phyloP scores from a whole-genome alignment of 2,329 filamentous ascomycete species.

The Penicillium sp. region DNA sequence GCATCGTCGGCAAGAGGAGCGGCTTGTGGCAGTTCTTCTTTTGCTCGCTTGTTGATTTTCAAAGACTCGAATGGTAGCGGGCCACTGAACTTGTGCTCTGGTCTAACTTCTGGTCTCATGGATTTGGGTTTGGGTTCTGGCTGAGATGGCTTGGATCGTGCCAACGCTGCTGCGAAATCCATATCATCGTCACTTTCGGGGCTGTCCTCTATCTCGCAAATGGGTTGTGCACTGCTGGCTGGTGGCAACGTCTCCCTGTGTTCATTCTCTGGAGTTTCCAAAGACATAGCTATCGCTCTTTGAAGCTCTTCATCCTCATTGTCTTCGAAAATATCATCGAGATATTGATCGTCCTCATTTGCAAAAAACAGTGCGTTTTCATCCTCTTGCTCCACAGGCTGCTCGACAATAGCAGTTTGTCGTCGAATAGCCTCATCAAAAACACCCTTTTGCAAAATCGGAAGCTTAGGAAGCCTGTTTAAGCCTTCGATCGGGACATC shows the following conservation, averaged over 20 bases:
- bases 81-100: conserved; percentile 64
- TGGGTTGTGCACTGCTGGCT: conserved; percentile 26
- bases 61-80: conserved; percentile 84
- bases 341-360: conserved; percentile 31
- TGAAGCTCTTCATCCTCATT: conserved; percentile 70
- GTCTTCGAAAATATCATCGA: conserved; percentile 53
- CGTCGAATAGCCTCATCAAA: conserved; percentile 35
- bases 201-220: conserved; percentile 25
- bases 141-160: conserved; percentile 64
- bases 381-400: conserved; percentile 31
- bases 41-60: conserved; percentile 63
- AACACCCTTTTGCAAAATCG: conserved; percentile 34
- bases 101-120: conserved; percentile 41
- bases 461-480: conserved; percentile 71
- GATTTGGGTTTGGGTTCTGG: conserved; percentile 35
- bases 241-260: conserved; percentile 35
- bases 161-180: conserved; percentile 72
- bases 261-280: conserved; percentile 50
- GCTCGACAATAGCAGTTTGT: conserved; percentile 16
- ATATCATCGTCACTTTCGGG: conserved; percentile 62
- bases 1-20: conserved; percentile 52
- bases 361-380: conserved; percentile 55
- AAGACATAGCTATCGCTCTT: conserved; percentile 78
- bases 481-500: conserved; percentile 88
- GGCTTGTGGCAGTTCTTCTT: conserved; percentile 34